phyloP scores from a whole-genome alignment of 805 yeast species.

The Pichia sporocuriosa region DNA sequence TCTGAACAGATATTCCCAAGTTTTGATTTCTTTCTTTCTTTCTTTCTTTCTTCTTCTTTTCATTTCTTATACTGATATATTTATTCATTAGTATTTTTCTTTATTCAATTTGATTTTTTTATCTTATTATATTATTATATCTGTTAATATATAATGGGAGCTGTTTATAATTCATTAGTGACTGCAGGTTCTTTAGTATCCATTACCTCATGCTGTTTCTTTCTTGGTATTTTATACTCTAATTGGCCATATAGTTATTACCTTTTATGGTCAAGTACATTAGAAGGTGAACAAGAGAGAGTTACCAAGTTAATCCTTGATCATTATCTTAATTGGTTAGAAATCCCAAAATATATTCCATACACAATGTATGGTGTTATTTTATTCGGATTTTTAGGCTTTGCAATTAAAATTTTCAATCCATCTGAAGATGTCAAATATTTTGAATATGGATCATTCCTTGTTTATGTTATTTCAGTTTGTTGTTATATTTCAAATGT shows the following conservation, averaged over 20 bases:
- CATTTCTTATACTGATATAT: too few relatives aligned
- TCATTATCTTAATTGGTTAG: slow-evolving; percentile 74
- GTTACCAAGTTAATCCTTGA: slow-evolving; percentile 37
- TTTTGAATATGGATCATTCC: slow-evolving; percentile 85
- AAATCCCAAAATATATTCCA: slow-evolving; percentile 51
- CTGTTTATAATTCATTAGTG: slow-evolving; percentile 29
- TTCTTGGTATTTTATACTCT: slow-evolving; percentile 70
- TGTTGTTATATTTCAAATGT: slow-evolving; percentile 83
- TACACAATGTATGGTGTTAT: slow-evolving; percentile 58
- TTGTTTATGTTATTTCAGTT: slow-evolving; percentile 62
- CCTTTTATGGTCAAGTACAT: slow-evolving; percentile 58
- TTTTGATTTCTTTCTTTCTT: too few relatives aligned
- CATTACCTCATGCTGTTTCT: slow-evolving; percentile 53
- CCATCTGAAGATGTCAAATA: slow-evolving; percentile 80
- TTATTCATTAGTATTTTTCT: too few relatives aligned
- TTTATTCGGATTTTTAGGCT: slow-evolving; percentile 63
- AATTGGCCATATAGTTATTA: slow-evolving; percentile 78
- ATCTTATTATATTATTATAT: too few relatives aligned
- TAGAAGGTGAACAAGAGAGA: slow-evolving; percentile 44
- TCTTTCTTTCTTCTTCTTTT: too few relatives aligned
- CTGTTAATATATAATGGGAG: slow-evolving; percentile 15
- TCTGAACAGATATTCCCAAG: too few relatives aligned
- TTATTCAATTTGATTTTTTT: too few relatives aligned
- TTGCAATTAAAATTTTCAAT: slow-evolving; percentile 71
- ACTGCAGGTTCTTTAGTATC: slow-evolving; percentile 27